These are phyloP conservation scores for Leccinum obscurum DNA, from an alignment of 768 basidiomycete species.

Conservation along the genomic window DNA sequence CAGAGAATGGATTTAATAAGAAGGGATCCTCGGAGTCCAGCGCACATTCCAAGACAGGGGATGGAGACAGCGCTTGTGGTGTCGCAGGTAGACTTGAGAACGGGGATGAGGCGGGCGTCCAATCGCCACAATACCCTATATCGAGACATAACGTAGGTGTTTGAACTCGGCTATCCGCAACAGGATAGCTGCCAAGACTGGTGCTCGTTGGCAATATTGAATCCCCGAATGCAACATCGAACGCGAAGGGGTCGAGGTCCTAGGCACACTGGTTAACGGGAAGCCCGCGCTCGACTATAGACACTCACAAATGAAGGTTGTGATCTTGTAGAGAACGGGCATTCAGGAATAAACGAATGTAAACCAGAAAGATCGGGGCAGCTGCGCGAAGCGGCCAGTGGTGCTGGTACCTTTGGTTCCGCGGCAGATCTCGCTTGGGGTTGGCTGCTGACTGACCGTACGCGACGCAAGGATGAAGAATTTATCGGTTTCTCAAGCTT, in stretches of 20 bases:
- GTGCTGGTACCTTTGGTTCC: conserved; percentile 2
- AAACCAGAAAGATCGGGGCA: conserved; percentile 34
- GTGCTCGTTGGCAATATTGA: conserved; percentile 25
- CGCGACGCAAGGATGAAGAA: conserved; percentile 18
- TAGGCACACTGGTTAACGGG: conserved; percentile 5
- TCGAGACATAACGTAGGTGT: conserved; percentile 41
- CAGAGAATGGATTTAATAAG: conserved; percentile 18
- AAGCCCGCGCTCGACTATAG: conserved; percentile 1
- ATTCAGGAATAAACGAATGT: conserved; percentile 35
- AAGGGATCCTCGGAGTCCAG: conserved; percentile 26
- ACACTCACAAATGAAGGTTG: conserved; percentile 52
- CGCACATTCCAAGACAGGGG: conserved; percentile 24
- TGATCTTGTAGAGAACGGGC: conserved; percentile 36
- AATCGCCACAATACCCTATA: conserved; percentile 39
- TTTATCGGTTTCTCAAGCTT: conserved; percentile 34
- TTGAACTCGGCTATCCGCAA: conserved; percentile 23
- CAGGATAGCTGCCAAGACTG: conserved; percentile 24
- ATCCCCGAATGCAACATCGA: conserved; percentile 31
- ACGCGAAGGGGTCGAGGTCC: conserved; percentile 33
- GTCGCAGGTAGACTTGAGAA: conserved; percentile 45
- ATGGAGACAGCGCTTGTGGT: conserved; percentile 38
- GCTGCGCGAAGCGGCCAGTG: conserved; percentile 19
- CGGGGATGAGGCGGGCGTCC: conserved; percentile 46
- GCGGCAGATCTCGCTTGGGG: conserved; percentile 15
- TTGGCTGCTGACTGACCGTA: conserved; percentile 28